Conservation (phyloP, 192 early-diverging fungal species). For the Entomortierella lignicola region DNA sequence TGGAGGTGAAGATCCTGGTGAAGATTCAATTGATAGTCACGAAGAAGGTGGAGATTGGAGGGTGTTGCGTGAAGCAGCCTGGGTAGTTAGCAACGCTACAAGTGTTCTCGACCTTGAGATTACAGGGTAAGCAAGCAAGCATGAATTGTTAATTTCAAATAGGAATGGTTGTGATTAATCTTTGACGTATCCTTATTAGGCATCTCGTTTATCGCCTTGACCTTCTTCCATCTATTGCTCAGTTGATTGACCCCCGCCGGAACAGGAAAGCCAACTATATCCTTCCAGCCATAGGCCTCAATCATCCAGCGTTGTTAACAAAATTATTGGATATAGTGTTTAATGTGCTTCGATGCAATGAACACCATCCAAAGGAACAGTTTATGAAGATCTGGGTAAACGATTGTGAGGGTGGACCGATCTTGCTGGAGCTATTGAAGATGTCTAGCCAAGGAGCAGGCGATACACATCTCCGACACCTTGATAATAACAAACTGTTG, state of each 20-base stretch:
- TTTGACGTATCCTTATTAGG: too few species aligned
- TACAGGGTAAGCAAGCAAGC: slow-evolving; percentile 32
- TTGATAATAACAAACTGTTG: slow-evolving; percentile 36
- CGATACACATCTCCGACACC: slow-evolving; percentile 18
- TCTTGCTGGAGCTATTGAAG: slow-evolving; percentile 40
- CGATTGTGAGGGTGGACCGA: slow-evolving; percentile 46
- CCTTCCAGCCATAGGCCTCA: slow-evolving; percentile 31
- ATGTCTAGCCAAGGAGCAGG: slow-evolving; percentile 8
- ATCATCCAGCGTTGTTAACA: slow-evolving; percentile 29
- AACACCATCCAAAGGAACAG: slow-evolving; percentile 52
- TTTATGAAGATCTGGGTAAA: slow-evolving; percentile 54
- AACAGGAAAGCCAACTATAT: slow-evolving; percentile 27
- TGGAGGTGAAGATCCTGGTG: slow-evolving; percentile 29
- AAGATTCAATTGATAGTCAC: slow-evolving; percentile 8
- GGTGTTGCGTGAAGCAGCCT: slow-evolving; percentile 46
- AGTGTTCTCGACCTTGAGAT: slow-evolving; percentile 52
- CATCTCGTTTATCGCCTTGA: slow-evolving; percentile 46
- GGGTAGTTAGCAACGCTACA: slow-evolving; percentile 53
- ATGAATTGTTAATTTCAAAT: too few species aligned
- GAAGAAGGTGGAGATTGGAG: slow-evolving; percentile 53
- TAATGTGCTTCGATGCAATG: slow-evolving; percentile 48
- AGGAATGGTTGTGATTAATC: too few species aligned
- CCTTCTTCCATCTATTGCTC: slow-evolving; percentile 42
- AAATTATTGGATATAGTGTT: slow-evolving; percentile 52
- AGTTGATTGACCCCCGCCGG: slow-evolving; percentile 45